Evolutionary conservation across 768 basidiomycete species (phyloP).

Genomic region (Termitomyces sp.): DNA sequence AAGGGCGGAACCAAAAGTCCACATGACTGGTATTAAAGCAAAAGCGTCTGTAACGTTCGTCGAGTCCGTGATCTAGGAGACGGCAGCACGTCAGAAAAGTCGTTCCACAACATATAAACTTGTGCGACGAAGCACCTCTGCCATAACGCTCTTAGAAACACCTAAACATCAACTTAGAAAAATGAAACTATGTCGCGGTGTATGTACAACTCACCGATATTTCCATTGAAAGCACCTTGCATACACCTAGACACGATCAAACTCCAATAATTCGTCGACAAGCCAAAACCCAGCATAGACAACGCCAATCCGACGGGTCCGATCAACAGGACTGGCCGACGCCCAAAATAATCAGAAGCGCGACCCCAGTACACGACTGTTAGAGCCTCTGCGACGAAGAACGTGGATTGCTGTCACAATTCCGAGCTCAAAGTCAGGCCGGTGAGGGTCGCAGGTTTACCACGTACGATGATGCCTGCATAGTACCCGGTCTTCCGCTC

Average conservation of each 20-base stretch:
- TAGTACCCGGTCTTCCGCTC: slow-evolving; percentile 42
- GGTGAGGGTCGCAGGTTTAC: slow-evolving; percentile 1
- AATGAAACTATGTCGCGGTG: neutral
- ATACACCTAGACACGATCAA: slow-evolving; percentile 9
- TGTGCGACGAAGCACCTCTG: slow-evolving; percentile 8
- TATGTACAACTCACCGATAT: slow-evolving; percentile 24
- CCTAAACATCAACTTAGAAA: neutral
- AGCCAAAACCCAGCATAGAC: slow-evolving; percentile 27
- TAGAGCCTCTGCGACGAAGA: slow-evolving; percentile 26
- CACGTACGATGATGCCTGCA: slow-evolving; percentile 38
- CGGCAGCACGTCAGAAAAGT: neutral
- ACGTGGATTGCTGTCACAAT: slow-evolving; percentile 24
- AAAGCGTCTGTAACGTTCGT: slow-evolving; percentile 23
- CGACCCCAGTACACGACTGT: slow-evolving; percentile 26
- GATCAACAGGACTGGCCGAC: slow-evolving; percentile 25
- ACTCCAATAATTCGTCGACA: slow-evolving; percentile 19
- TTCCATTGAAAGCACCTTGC: slow-evolving; percentile 31
- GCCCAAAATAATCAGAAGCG: slow-evolving; percentile 29
- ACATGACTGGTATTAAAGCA: slow-evolving; percentile 22
- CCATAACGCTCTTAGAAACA: slow-evolving; percentile 15
- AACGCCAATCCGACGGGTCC: slow-evolving; percentile 25
- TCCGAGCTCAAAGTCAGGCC: neutral
- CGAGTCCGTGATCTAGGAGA: slow-evolving; percentile 20
- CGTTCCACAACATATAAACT: neutral
- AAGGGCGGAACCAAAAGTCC: slow-evolving; percentile 19